Evolutionary conservation across 208 protist species (phyloP), one percentile per base, ranked within the genome.

Genomic region (Crithidia expoeki): DNA sequence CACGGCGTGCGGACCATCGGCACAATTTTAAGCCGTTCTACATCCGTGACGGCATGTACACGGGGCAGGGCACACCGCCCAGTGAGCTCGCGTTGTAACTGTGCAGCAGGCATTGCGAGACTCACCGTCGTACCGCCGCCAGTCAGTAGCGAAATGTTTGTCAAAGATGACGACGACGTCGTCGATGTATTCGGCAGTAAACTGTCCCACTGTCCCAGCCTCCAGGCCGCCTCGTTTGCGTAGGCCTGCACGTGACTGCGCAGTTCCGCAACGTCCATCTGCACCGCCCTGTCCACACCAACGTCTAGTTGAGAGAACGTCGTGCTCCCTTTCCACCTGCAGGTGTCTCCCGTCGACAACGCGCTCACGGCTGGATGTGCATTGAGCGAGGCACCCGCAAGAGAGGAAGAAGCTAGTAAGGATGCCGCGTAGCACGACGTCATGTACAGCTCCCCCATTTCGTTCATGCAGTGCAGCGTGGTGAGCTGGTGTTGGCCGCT

Each of bases 171-270:
- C 5, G 44, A 7, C 34, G 51, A 17, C 12, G 10, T 14, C n/a
- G 53, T n/a, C 38, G 71, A 59, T 5, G 58, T 55, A 27, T 76
- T 47, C 4, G 73, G n/a, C 21, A 85, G 21, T 0, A 96, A 69
- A 38, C 25, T 73, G 21, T 92, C 80, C 89, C 92, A 96, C 70
- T 96, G 86, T 10, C 87, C 82, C 5, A 96, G 74, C 5, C 89
- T 83, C 89, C 92, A 96, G 16, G 92, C 85, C 0, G 92, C 92
- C 46, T 96, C 92, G 63, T 94, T 94, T 17, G 92, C 89, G 73
- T 94, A 94, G 36, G 83, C 81, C 51, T 83, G 87, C 40, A 96
- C 61, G 69, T 77, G 33, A 67, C 76, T 21, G 47, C 65, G 55
- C 50, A 77, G 53, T 51, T 73, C 59, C 36, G 47, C 44, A 10